These are phyloP conservation scores for Aspergillus sparsus DNA, from an alignment of 495 filamentous ascomycete genomes.

Conservation along the genomic window DNA sequence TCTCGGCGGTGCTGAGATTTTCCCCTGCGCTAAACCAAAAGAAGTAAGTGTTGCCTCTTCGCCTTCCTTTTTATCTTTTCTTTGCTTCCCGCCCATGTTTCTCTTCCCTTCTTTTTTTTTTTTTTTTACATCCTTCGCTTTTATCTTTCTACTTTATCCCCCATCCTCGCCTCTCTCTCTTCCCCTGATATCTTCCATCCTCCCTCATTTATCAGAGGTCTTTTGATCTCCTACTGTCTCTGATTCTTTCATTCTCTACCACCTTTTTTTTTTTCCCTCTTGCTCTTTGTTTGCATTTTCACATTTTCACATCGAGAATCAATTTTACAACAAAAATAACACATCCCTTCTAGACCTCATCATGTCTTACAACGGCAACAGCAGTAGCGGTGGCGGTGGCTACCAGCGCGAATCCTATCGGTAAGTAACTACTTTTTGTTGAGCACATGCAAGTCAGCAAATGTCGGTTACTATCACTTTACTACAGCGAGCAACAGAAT, in stretches of 20 bases:
- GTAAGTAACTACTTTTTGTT: slow-evolving; percentile 33
- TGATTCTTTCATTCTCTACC: slow-evolving; percentile 18
- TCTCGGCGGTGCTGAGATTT: slow-evolving; percentile 22
- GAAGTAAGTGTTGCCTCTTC: slow-evolving; percentile 25
- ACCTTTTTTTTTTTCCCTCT: slow-evolving; percentile 19
- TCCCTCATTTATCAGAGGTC: slow-evolving; percentile 11
- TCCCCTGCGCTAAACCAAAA: slow-evolving; percentile 24
- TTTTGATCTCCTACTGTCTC: slow-evolving; percentile 13
- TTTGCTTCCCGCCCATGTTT: slow-evolving; percentile 16
- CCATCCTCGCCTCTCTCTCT: slow-evolving; percentile 25
- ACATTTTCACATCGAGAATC: slow-evolving; percentile 11
- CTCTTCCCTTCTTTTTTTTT: too few species aligned
- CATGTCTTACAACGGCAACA: slow-evolving; percentile 64
- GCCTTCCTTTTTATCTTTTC: slow-evolving; percentile 22
- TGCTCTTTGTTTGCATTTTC: too few species aligned
- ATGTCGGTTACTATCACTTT: too few species aligned
- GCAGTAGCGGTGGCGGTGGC: slow-evolving; percentile 52
- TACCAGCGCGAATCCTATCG: slow-evolving; percentile 52
- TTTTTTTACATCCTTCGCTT: slow-evolving; percentile 25
- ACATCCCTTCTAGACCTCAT: slow-evolving; percentile 33
- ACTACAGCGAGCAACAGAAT: too few species aligned
- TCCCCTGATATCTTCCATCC: slow-evolving; percentile 30
- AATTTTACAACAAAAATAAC: slow-evolving; percentile 23
- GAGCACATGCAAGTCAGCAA: slow-evolving; percentile 1
- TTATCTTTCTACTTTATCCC: slow-evolving; percentile 21